phyloP scores from a whole-genome alignment of 2,329 filamentous ascomycete genomes.

The Phymatotrichopsis omnivora region DNA sequence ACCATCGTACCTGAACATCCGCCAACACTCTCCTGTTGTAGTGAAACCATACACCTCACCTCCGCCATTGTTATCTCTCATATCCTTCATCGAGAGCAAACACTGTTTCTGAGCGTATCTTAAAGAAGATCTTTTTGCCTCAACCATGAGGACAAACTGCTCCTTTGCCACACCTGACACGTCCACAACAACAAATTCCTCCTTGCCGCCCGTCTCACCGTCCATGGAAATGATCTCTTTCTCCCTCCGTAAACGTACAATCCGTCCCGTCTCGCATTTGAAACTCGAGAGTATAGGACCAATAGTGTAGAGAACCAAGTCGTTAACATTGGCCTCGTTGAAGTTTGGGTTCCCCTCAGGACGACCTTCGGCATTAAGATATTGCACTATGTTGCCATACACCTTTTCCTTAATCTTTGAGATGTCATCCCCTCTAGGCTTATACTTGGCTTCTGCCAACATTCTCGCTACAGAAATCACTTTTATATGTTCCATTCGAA shows the following conservation, averaged over 20 bases:
- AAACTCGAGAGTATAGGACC: background rate
- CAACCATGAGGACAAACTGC: too few relatives aligned
- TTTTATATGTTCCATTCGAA: too few relatives aligned
- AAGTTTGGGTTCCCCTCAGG: background rate
- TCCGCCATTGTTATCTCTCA: too few relatives aligned
- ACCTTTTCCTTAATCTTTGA: conserved; percentile 12
- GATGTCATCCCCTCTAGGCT: background rate
- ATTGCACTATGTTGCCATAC: conserved; percentile 8
- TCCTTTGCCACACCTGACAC: too few relatives aligned
- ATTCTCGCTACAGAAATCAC: conserved; percentile 9
- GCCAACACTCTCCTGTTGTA: too few relatives aligned
- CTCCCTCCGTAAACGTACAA: conserved; percentile 3
- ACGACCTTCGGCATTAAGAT: conserved; percentile 12
- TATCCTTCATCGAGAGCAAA: too few relatives aligned
- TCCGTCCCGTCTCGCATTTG: background rate
- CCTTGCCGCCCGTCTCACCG: conserved; percentile 2
- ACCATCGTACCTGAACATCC: too few relatives aligned
- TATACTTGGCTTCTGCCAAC: conserved; percentile 1
- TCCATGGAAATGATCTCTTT: conserved; percentile 9
- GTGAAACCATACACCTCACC: too few relatives aligned
- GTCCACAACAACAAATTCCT: too few relatives aligned
- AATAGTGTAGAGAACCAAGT: conserved; percentile 3
- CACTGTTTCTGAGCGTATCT: too few relatives aligned
- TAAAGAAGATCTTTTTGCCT: too few relatives aligned
- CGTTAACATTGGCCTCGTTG: conserved; percentile 7